Evolutionary conservation across 345 rosid genomes (phyloP), one percentile per base, ranked within the genome.

Genomic region (Gossypium ekmanianum): DNA sequence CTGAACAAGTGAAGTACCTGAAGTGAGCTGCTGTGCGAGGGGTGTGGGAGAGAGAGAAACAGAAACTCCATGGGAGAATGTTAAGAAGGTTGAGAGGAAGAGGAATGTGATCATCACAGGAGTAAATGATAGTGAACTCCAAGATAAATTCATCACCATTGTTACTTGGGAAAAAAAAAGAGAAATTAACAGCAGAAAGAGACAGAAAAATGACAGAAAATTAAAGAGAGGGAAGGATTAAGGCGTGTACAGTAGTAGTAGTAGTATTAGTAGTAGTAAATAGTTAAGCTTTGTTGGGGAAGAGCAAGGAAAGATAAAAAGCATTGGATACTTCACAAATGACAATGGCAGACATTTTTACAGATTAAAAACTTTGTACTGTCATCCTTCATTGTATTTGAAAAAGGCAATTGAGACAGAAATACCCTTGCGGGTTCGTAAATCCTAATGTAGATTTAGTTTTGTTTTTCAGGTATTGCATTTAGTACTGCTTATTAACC

Each of bases 61-160:
- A 22, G 87, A 68, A 79, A 78, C 82, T 74, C 81, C 92, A 84
- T 76, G 77, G 24, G 91, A 81, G 78, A 80, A 80, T 50, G 83
- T 34, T 34, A 39, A 62, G 67, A 26, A 59, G 17, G 64, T 72
- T 27, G 75, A 22, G 71, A 81, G 41, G 72, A 79, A 61, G 80
- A 87, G 74, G 62, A 79, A 74, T 72, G 81, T 34, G 75, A 75
- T 47, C 70, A 73, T 24, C 66, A 71, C n/a, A 45, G 78, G 77
- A 24, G 77, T 27, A 72, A 69, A 68, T 64, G 76, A 63, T 74
- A 78, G 78, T 48, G 14, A 55, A 72, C 76, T 76, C 77, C 52
- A 74, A 80, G 65, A 56, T 56, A 58, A 71, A 79, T 77, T 75
- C 58, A 50, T 20, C 57, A 16, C 26, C 61, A 34, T 62, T 20